Percentiles rank a stretch among this genome's conserved stretches.
phyloP scores from a whole-genome alignment of 2,329 filamentous ascomycete genomes.

The Periconia sp. region DNA sequence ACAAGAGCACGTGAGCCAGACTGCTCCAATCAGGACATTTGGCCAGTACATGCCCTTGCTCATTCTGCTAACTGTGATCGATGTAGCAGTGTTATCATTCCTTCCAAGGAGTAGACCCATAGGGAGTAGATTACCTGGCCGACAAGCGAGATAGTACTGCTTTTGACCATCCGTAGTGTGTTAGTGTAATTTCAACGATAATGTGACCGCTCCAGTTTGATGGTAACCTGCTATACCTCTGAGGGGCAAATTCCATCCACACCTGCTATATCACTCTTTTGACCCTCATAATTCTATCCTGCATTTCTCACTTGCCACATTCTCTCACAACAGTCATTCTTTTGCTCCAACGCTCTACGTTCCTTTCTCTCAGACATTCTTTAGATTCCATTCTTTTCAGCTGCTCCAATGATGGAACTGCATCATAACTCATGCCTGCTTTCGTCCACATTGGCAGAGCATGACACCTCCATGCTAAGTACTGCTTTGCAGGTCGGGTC shows the following conservation, averaged over 20 bases:
- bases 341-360: conserved; percentile 48
- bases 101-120: conserved; percentile 21
- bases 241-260: conserved; percentile 24
- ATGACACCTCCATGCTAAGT: conserved; percentile 25
- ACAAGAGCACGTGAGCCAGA: conserved; percentile 22
- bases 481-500: conserved; percentile 47
- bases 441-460: conserved; percentile 40
- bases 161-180: conserved; percentile 30
- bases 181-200: conserved; percentile 36
- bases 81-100: conserved; percentile 36
- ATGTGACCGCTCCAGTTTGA: conserved; percentile 36
- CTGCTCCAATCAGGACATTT: conserved; percentile 37
- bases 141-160: conserved; percentile 33
- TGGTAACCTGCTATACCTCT: conserved; percentile 32
- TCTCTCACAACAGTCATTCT: conserved; percentile 45
- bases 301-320: conserved; percentile 37
- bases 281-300: conserved; percentile 21
- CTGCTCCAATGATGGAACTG: conserved; percentile 33
- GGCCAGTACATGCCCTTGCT: conserved; percentile 40
- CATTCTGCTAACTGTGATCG: conserved; percentile 37
- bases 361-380: conserved; percentile 49
- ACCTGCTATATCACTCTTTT: conserved; percentile 34
- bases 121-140: conserved; percentile 31
- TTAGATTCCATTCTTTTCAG: conserved; percentile 34
- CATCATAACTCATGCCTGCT: conserved; percentile 43